These are phyloP conservation scores for Lipomyces mesembrius DNA, from an alignment of 805 yeast species.

Conservation along the genomic window DNA sequence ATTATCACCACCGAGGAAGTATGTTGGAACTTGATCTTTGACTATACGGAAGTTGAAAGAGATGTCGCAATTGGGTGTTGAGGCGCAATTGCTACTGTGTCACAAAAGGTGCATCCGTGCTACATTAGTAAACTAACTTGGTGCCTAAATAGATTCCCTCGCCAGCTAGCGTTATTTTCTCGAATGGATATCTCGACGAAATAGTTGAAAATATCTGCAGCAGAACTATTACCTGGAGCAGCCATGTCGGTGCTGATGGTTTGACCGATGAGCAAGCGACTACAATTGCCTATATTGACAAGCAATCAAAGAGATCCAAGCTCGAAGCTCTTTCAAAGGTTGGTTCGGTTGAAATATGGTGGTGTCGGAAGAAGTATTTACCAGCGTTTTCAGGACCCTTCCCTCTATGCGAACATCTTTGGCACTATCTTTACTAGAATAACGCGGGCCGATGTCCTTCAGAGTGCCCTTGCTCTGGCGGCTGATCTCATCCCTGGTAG, in stretches of 20 bases:
- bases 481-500: slow-evolving; percentile 54
- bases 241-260: slow-evolving; percentile 73
- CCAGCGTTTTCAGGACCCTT: slow-evolving; percentile 15
- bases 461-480: slow-evolving; percentile 64
- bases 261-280: slow-evolving; percentile 71
- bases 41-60: neutral
- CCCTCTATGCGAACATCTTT: slow-evolving; percentile 22
- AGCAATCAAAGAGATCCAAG: slow-evolving; percentile 39
- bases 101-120: neutral
- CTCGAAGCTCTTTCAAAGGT: slow-evolving; percentile 3
- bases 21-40: neutral
- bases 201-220: slow-evolving; percentile 58
- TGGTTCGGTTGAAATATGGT: neutral
- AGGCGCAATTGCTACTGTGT: neutral
- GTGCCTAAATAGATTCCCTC: slow-evolving; percentile 32
- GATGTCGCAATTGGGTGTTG: neutral
- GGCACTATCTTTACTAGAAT: slow-evolving; percentile 55
- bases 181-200: slow-evolving; percentile 69
- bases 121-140: neutral
- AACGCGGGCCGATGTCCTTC: slow-evolving; percentile 65
- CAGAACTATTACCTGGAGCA: slow-evolving; percentile 91
- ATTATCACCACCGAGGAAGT: slow-evolving; percentile 19
- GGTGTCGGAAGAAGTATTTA: neutral
- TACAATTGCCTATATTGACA: slow-evolving; percentile 58
- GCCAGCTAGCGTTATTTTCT: slow-evolving; percentile 51